A percentile compares a stretch with the other conserved stretches of the same genome.
phyloP scores from a whole-genome alignment of 257 asterid species.

The Eucommia ulmoides region DNA sequence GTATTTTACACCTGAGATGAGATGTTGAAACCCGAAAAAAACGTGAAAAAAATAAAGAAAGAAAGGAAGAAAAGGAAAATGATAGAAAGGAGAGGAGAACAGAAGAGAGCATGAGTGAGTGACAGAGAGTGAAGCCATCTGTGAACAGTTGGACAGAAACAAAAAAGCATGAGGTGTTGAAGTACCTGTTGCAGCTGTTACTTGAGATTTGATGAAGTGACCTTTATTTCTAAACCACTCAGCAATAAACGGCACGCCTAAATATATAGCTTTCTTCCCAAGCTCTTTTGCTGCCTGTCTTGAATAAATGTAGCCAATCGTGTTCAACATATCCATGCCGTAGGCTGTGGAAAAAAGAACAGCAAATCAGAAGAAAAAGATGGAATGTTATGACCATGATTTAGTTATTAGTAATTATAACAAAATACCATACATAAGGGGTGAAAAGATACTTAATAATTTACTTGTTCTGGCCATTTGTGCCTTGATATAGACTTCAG shows the following conservation, averaged over 20 bases:
- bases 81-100: neutral
- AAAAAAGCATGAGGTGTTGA: slow-evolving; percentile 5
- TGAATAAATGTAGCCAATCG: slow-evolving; percentile 89
- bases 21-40: too few relatives aligned
- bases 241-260: slow-evolving; percentile 93
- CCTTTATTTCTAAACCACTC: slow-evolving; percentile 99
- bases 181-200: slow-evolving; percentile 96
- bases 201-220: slow-evolving; percentile 93
- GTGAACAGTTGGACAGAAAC: too few relatives aligned
- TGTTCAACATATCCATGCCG: slow-evolving; percentile 95
- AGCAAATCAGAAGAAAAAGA: slow-evolving; percentile 21
- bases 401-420: too few relatives aligned
- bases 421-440: too few relatives aligned
- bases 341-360: slow-evolving; percentile 55
- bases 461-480: too few relatives aligned
- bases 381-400: too few relatives aligned
- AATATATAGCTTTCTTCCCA: slow-evolving; percentile 87
- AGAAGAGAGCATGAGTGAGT: neutral
- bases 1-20: too few relatives aligned
- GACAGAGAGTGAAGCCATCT: neutral
- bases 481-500: too few relatives aligned
- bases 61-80: neutral
- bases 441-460: too few relatives aligned
- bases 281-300: slow-evolving; percentile 97
- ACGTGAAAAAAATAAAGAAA: neutral